Base-by-base conservation (phyloP, 345 rosid species). In the Arabidopsis suecica region DNA sequence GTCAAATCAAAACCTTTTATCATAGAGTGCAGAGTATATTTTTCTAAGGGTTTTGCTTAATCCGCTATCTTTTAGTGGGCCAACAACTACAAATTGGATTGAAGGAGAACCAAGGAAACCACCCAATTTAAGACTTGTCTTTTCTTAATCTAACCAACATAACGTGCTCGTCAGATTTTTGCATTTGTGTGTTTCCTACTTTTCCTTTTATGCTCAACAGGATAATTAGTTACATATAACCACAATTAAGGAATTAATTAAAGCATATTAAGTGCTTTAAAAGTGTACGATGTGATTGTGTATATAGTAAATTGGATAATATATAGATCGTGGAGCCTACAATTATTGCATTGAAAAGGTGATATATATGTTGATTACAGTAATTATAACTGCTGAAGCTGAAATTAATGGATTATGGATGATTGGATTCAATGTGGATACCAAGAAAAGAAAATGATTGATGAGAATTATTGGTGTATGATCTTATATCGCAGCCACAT, bases 321-420 rank as follows among this genome's bases (percentile, higher is more conserved):
- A 5, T 34, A 44, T 6, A 25, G 37, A 32, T 18, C 9, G 9
- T 60, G 65, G 70, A 61, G 49, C 66, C 25, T 48, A 59, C 62
- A 20, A 77, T 56, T 28, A 63, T 63, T 47, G 71, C 45, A 50
- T 16, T 41, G 54, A 59, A 60, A 61, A 50, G 13, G 69, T 62
- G 69, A 53, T 9, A n/a, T 51, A 53, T 6, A n/a, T 51, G 63
- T 51, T 41, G 23, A 51, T 34, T 4, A 51, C 28, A 38, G 18
- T 28, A 65, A 71, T 42, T 22, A 62, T 40, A 25, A 40, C 14
- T 37, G 7, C 9, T 22, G 61, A 62, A 42, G 75, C n/a, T 34
- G 71, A 69, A 69, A 69, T 69, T 76, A 63, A 70, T 70, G 67
- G 18, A 72, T 55, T 63, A 70, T 63, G 76, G 66, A 16, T 16